Base-by-base conservation (phyloP, 2,329 filamentous ascomycete species). In the Botrytis galanthina region DNA sequence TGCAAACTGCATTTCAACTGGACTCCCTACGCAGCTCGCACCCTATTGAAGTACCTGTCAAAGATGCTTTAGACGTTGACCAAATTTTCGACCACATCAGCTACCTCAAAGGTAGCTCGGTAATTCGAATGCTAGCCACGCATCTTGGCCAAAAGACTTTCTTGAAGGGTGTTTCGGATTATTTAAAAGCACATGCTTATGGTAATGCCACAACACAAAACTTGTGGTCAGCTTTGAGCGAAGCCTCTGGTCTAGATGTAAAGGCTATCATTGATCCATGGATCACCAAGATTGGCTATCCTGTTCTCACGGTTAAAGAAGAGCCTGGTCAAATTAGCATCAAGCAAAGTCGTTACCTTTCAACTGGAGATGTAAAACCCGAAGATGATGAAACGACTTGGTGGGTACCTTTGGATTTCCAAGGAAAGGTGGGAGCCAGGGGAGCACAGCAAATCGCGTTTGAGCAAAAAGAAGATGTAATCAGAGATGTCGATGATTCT, bases 71-170 rank as follows among this genome's bases (percentile, higher is more conserved):
- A 18, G 96, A 98, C 78, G 94, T 98, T 77, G 97, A 98, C 82
- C 96, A 99, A 83, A 97, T 98, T 77, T 99, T 99, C 80, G 96
- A 99, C 82, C 89, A 92, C 81, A 98, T 99, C 83, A 97, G 93
- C 83, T 99, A 98, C 81, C 87, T 97, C 75, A 98, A 99, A 85
- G 96, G 96, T 51, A 97, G 94, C 84, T 97, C 95, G 3, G 93
- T 96, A 74, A 96, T 99, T 80, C 92, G 96, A 80, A 99, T 99
- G 96, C 84, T 99, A 79, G 95, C 94, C 78, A 91, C 92, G 79
- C 93, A 98, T 82, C 89, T 99, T 29, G 94, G 94, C 22, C 91
- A 92, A 70, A 90, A 97, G 79, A 92, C 89, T 1, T 99, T 99
- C 87, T 86, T 99, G 70, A 91, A 93, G 80, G 96, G 96, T 78